Evolutionary conservation across 139 green algal species (phyloP).

Genomic region (Chlorella sorokiniana): DNA sequence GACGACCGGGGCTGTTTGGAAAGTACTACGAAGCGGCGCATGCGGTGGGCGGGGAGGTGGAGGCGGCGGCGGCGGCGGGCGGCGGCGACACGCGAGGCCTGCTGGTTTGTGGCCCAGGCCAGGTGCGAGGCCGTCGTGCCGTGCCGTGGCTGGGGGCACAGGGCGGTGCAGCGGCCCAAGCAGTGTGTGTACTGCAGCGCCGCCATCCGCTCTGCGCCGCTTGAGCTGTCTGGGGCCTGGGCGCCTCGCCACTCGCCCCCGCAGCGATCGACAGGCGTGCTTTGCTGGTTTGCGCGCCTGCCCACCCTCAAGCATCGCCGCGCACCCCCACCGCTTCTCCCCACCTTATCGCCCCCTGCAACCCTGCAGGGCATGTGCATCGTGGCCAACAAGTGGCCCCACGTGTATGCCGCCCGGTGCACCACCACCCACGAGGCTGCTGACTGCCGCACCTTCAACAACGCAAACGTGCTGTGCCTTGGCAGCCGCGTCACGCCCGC

Average conservation of each 20-base stretch:
- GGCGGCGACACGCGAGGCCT: not conserved
- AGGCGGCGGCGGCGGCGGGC: not conserved
- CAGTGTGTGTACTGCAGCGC: not conserved
- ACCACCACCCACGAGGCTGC: not conserved
- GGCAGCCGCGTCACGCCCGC: not conserved
- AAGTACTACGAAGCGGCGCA: conserved; percentile 24
- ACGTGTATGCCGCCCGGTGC: conserved; percentile 16
- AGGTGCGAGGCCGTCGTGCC: not conserved
- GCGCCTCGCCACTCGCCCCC: too few species aligned
- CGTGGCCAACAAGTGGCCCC: conserved; percentile 28
- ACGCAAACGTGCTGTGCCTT: conserved; percentile 20
- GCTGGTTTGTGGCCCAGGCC: conserved; percentile 19
- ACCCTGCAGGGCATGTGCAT: conserved; percentile 19
- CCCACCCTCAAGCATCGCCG: not conserved
- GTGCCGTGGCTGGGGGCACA: not conserved
- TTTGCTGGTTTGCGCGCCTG: not conserved
- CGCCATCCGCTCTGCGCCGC: too few species aligned
- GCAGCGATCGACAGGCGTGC: too few species aligned
- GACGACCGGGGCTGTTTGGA: not conserved
- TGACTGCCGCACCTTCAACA: conserved; percentile 11
- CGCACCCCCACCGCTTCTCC: not conserved
- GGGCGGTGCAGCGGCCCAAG: not conserved
- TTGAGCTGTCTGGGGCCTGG: too few species aligned
- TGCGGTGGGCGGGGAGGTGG: not conserved
- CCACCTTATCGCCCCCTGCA: not conserved